These are phyloP conservation scores for Bruguiera sexangula DNA, from an alignment of 345 rosid species.

Conservation along the genomic window DNA sequence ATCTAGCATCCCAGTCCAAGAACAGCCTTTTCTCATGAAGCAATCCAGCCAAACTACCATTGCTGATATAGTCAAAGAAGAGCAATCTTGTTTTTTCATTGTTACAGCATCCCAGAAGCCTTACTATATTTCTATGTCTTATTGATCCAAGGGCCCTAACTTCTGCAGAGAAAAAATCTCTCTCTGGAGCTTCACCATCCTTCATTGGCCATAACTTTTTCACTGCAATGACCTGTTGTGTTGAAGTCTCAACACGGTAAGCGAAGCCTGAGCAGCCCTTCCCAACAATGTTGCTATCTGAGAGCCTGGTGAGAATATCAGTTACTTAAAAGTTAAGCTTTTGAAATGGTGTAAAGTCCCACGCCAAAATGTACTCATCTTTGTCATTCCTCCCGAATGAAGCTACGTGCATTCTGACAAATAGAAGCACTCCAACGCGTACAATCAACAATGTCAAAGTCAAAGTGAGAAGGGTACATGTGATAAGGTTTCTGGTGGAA, in stretches of 20 bases:
- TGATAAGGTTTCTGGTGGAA: slow-evolving; percentile 35
- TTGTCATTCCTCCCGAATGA: slow-evolving; percentile 17
- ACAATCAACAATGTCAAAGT: slow-evolving; percentile 32
- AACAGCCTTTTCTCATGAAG: slow-evolving; percentile 45
- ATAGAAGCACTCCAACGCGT: slow-evolving; percentile 30
- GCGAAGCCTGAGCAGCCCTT: slow-evolving; percentile 67
- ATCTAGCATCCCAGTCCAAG: slow-evolving; percentile 68
- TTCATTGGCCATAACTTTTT: slow-evolving; percentile 68
- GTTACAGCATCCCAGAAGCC: slow-evolving; percentile 60
- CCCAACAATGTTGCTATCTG: slow-evolving; percentile 54
- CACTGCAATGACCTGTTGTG: slow-evolving; percentile 56
- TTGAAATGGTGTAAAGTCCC: slow-evolving; percentile 65
- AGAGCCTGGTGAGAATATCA: slow-evolving; percentile 43
- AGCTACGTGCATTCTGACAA: slow-evolving; percentile 34
- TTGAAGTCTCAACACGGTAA: slow-evolving; percentile 52
- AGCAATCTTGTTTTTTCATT: slow-evolving; percentile 58
- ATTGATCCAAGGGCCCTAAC: slow-evolving; percentile 62
- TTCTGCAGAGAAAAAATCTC: slow-evolving; percentile 65
- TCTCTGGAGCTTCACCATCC: slow-evolving; percentile 42
- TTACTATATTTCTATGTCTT: slow-evolving; percentile 64
- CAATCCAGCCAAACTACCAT: slow-evolving; percentile 59
- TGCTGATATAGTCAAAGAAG: slow-evolving; percentile 60
- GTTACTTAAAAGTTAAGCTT: slow-evolving; percentile 55
- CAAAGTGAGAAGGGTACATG: slow-evolving; percentile 42
- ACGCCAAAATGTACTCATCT: slow-evolving; percentile 37